Percentiles rank a stretch among this genome's conserved stretches.
These are phyloP conservation scores for Fusarium newnesense DNA, from an alignment of 2,329 filamentous ascomycete species.

Conservation along the genomic window DNA sequence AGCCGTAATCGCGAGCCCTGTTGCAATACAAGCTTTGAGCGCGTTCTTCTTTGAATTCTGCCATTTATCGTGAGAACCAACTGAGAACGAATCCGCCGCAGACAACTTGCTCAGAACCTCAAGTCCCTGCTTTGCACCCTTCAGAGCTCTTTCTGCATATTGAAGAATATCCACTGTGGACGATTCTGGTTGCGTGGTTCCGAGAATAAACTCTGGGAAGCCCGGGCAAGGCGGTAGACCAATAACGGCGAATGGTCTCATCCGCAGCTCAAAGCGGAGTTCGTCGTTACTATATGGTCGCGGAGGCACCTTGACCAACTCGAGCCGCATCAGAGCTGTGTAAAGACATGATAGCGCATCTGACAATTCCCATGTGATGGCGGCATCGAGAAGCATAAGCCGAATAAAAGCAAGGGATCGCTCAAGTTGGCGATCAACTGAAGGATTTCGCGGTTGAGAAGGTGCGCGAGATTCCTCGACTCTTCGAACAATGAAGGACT, in stretches of 20 bases:
- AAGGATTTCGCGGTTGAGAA: constrained; percentile 30
- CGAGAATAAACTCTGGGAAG: constrained; percentile 67
- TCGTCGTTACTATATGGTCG: constrained; percentile 74
- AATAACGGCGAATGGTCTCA: constrained; percentile 82
- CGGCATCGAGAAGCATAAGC: constrained; percentile 71
- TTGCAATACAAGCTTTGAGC: constrained; percentile 76
- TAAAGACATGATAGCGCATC: constrained; percentile 71
- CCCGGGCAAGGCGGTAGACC: constrained; percentile 74
- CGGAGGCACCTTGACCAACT: constrained; percentile 60
- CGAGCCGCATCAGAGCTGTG: constrained; percentile 69
- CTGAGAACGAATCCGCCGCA: constrained; percentile 63
- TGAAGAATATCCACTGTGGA: constrained; percentile 55
- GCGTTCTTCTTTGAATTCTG: constrained; percentile 66
- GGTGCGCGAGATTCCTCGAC: constrained; percentile 45
- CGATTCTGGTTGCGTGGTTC: constrained; percentile 54
- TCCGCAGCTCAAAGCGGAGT: constrained; percentile 83
- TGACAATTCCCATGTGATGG: constrained; percentile 68
- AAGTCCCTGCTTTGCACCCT: constrained; percentile 63
- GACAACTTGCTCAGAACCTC: constrained; percentile 65
- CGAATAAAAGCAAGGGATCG: constrained; percentile 66
- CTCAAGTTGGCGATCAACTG: constrained; percentile 56
- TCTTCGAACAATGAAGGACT: constrained; percentile 66
- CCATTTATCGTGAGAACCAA: constrained; percentile 71
- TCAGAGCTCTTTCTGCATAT: constrained; percentile 58
- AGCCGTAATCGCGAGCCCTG: constrained; percentile 70